A percentile compares a stretch with the other conserved stretches of the same genome.
Evolutionary conservation across 768 basidiomycete species (phyloP).

Genomic region (Pleurotus cornucopiae): DNA sequence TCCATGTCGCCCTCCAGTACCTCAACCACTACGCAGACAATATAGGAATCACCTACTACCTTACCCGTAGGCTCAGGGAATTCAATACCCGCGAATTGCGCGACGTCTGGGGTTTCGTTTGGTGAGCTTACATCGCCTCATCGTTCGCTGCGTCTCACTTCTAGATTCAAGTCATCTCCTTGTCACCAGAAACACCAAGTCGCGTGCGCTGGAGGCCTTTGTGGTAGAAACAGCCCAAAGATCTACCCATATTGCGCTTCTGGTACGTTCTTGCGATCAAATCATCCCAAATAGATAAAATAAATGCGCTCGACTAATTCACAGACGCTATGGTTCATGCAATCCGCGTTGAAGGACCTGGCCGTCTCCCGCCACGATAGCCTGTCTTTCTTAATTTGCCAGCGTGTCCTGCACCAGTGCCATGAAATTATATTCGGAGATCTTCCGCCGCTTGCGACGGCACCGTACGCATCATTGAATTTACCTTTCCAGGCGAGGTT

Average conservation of each 20-base stretch:
- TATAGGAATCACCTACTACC: constrained; percentile 88
- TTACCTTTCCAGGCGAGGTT: constrained; percentile 46
- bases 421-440: constrained; percentile 97
- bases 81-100: constrained; percentile 67
- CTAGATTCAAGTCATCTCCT: constrained; percentile 75
- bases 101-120: constrained; percentile 89
- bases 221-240: constrained; percentile 84
- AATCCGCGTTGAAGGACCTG: constrained; percentile 87
- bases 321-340: constrained; percentile 98
- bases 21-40: constrained; percentile 79
- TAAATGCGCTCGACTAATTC: constrained; percentile 11
- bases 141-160: constrained; percentile 12
- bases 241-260: constrained; percentile 93
- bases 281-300: not conserved
- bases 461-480: constrained; percentile 64
- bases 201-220: constrained; percentile 91
- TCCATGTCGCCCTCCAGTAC: constrained; percentile 90
- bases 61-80: constrained; percentile 68
- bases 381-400: constrained; percentile 84
- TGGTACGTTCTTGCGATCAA: constrained; percentile 54
- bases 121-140: constrained; percentile 38
- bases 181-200: constrained; percentile 87
- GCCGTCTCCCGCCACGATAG: constrained; percentile 54
- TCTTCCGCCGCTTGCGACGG: constrained; percentile 57
- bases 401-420: constrained; percentile 84